A percentile compares a stretch with the other conserved stretches of the same genome.
Conservation (phyloP, 257 asterid genomes). For the Solanum sitiens region DNA sequence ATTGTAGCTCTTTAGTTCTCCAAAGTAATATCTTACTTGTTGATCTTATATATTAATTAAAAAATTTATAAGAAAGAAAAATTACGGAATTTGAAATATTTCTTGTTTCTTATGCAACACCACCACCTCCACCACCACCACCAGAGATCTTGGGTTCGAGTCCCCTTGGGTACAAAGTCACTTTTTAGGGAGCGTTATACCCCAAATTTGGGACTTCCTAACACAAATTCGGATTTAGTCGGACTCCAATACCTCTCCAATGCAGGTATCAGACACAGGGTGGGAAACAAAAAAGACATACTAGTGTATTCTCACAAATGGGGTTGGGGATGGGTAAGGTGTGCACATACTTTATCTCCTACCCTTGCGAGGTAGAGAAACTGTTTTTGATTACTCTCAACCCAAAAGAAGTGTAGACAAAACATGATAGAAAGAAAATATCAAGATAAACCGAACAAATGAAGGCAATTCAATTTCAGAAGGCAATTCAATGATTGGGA, state of each 20-base stretch:
- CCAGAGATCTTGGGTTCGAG: too few species aligned
- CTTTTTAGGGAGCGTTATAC: background rate
- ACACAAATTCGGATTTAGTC: background rate
- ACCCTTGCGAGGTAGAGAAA: background rate
- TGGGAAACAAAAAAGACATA: background rate
- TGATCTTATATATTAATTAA: background rate
- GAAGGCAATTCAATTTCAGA: background rate
- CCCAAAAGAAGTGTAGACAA: background rate
- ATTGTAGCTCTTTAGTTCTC: background rate
- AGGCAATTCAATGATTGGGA: too few species aligned
- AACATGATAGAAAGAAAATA: background rate
- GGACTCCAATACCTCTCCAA: too few species aligned
- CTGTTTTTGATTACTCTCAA: background rate
- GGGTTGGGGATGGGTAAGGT: background rate
- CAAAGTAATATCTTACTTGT: background rate
- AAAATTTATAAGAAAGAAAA: background rate
- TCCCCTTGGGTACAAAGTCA: too few species aligned
- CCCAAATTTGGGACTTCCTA: background rate
- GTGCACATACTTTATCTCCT: background rate
- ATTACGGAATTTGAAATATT: background rate
- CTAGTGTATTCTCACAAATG: background rate
- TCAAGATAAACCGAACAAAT: background rate
- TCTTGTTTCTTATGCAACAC: background rate
- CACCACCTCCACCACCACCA: background rate
- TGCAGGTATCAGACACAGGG: background rate